Percentiles rank a stretch among this genome's conserved stretches.
phyloP scores from a whole-genome alignment of 73 alveolate species.

The Paramecium biaurelia region DNA sequence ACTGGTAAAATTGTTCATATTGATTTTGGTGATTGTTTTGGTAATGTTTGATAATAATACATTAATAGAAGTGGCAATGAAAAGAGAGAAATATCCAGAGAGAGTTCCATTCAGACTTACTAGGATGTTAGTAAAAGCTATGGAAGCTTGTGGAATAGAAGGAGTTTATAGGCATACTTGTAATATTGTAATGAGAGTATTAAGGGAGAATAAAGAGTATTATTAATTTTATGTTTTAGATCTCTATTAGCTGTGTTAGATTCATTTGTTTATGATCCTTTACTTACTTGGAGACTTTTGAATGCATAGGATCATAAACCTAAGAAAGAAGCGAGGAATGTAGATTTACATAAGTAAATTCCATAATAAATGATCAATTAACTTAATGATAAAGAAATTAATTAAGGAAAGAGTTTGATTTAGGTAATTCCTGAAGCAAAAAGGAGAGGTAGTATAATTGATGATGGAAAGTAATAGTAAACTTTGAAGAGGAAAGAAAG shows the following conservation, averaged over 20 bases:
- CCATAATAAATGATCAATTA: background rate
- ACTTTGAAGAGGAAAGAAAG: conserved; percentile 51
- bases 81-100: conserved; percentile 98
- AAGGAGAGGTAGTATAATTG: conserved; percentile 16
- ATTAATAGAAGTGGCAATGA: conserved; percentile 89
- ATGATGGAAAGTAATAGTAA: background rate
- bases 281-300: conserved; percentile 92
- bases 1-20: conserved; percentile 95
- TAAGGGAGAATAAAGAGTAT: conserved; percentile 91
- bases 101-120: conserved; percentile 98
- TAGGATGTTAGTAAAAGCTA: conserved; percentile 98
- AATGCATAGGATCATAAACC: conserved; percentile 78
- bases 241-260: conserved; percentile 95
- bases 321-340: conserved; percentile 46
- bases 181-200: conserved; percentile 92
- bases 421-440: conserved; percentile 12
- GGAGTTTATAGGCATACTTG: conserved; percentile 98
- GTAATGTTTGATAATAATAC: background rate
- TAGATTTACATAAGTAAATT: background rate
- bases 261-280: conserved; percentile 96
- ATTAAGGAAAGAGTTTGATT: background rate
- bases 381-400: conserved; percentile 12
- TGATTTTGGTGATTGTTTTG: conserved; percentile 99
- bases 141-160: conserved; percentile 98
- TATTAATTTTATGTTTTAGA: conserved; percentile 25